Conservation (phyloP, 2,329 filamentous ascomycete species). For the Raffaelea arxii region DNA sequence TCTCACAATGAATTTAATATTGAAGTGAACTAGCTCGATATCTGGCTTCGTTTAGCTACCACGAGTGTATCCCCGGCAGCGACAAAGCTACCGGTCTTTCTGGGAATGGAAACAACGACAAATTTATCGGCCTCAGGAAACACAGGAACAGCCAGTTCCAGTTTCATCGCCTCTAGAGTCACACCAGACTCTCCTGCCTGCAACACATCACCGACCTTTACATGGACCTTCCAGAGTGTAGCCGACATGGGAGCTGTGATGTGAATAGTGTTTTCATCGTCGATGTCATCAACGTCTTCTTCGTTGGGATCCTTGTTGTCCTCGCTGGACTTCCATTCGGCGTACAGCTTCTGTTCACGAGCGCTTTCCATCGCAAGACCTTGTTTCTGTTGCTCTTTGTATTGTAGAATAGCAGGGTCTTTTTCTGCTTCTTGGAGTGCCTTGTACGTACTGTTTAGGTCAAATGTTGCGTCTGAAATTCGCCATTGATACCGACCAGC, state of each 20-base stretch:
- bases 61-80: no score
- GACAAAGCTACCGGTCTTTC: no score
- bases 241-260: not conserved
- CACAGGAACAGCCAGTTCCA: no score
- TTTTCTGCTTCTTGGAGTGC: not conserved
- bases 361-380: not conserved
- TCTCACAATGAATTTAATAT: no score
- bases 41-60: no score
- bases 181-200: not conserved
- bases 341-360: not conserved
- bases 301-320: not conserved
- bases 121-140: no score
- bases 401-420: not conserved
- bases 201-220: not conserved
- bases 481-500: not conserved
- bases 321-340: not conserved
- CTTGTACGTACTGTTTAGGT: not conserved
- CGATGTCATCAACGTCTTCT: not conserved
- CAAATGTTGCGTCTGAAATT: not conserved
- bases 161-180: not conserved
- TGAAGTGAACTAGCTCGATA: no score
- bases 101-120: no score
- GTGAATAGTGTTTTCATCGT: not conserved
- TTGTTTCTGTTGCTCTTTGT: not conserved
- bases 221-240: not conserved